phyloP scores from a whole-genome alignment of 2,329 filamentous ascomycete species.

The Aspergillaceae sp. region DNA sequence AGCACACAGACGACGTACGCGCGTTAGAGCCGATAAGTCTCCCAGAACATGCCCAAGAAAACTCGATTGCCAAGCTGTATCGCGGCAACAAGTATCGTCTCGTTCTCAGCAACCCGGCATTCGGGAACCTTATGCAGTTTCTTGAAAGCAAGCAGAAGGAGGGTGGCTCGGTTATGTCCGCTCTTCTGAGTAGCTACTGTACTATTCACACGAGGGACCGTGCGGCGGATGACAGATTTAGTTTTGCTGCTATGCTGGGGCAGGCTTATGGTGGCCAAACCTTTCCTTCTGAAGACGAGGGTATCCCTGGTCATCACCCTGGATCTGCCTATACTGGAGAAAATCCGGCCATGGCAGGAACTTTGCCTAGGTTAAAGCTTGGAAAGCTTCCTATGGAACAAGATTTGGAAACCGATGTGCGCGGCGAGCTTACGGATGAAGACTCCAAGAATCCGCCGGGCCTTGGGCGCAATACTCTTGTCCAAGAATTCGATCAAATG shows the following conservation, averaged over 20 bases:
- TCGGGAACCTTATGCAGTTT: constrained; percentile 75
- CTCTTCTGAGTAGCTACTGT: constrained; percentile 57
- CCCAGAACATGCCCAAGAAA: constrained; percentile 69
- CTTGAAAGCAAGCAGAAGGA: constrained; percentile 77
- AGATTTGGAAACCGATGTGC: constrained; percentile 74
- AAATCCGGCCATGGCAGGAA: constrained; percentile 49
- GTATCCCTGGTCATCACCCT: constrained; percentile 58
- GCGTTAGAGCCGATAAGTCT: constrained; percentile 64
- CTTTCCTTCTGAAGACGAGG: constrained; percentile 59
- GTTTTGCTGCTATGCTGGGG: constrained; percentile 52
- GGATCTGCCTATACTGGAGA: constrained; percentile 54
- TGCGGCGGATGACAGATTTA: constrained; percentile 48
- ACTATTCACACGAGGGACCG: constrained; percentile 54
- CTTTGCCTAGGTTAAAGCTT: constrained; percentile 58
- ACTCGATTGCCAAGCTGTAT: constrained; percentile 71
- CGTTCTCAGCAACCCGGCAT: constrained; percentile 77
- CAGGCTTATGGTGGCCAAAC: constrained; percentile 47
- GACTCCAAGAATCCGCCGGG: constrained; percentile 67
- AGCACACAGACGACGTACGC: constrained; percentile 73
- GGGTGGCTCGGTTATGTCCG: constrained; percentile 68
- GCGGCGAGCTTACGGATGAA: constrained; percentile 76
- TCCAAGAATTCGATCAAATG: constrained; percentile 81
- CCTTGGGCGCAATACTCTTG: constrained; percentile 61
- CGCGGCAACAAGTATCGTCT: constrained; percentile 80
- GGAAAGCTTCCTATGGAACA: constrained; percentile 76